Conservation (phyloP, 768 basidiomycete genomes). For the Lentinula lateritia region DNA sequence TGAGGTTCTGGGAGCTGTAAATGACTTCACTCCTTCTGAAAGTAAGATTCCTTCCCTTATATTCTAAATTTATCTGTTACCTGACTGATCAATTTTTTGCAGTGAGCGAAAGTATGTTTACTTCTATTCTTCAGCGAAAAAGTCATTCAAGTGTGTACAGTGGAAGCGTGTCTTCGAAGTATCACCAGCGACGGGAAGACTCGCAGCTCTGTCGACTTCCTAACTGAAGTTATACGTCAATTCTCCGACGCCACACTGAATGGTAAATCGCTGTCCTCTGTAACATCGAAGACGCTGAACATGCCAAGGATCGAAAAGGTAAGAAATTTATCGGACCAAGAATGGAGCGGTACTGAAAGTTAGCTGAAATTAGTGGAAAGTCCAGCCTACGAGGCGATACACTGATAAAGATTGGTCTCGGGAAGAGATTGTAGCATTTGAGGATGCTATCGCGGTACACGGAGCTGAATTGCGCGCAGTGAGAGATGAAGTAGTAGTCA, state of each 20-base stretch:
- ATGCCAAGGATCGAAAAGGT: constrained; percentile 64
- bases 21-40: constrained; percentile 61
- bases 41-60: constrained; percentile 36
- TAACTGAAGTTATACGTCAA: constrained; percentile 69
- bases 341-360: background rate
- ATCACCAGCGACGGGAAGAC: constrained; percentile 49
- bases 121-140: background rate
- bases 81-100: constrained; percentile 19
- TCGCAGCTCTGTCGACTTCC: constrained; percentile 70
- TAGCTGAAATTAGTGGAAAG: constrained; percentile 63
- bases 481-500: constrained; percentile 64
- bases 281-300: constrained; percentile 51
- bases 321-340: background rate
- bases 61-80: constrained; percentile 10
- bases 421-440: constrained; percentile 69
- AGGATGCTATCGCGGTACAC: constrained; percentile 65
- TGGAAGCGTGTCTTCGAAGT: constrained; percentile 58
- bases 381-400: constrained; percentile 49
- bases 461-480: constrained; percentile 79
- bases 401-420: constrained; percentile 67
- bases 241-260: constrained; percentile 64
- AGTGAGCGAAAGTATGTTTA: constrained; percentile 54
- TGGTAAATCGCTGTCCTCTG: constrained; percentile 50
- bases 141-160: constrained; percentile 27
- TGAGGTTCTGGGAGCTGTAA: constrained; percentile 63